Evolutionary conservation across 164 flowering plant genomes (phyloP).

Genomic region (Stephania japonica): DNA sequence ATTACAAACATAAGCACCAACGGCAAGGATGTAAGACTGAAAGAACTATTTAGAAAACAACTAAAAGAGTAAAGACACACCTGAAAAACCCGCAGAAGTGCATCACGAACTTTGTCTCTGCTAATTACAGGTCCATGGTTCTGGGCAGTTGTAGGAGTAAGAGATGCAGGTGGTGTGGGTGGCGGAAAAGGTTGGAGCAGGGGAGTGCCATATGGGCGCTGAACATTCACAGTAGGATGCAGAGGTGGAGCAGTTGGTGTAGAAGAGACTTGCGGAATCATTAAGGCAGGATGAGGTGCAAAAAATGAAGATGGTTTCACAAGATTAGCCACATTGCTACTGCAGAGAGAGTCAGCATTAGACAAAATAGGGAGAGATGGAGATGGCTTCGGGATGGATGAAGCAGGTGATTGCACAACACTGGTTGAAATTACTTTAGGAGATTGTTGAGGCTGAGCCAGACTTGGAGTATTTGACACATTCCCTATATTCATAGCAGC

Average conservation of each 20-base stretch:
- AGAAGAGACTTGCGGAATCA: constrained; percentile 43
- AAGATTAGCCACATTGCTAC: constrained; percentile 40
- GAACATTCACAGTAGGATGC: constrained; percentile 47
- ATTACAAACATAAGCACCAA: background rate
- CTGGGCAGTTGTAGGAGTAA: constrained; percentile 47
- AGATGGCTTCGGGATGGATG: constrained; percentile 41
- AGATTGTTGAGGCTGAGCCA: constrained; percentile 17
- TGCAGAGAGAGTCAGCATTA: constrained; percentile 30
- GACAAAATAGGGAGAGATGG: constrained; percentile 40
- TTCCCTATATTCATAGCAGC: constrained; percentile 26
- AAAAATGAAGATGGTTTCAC: constrained; percentile 52
- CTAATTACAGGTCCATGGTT: constrained; percentile 46
- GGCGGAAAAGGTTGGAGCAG: constrained; percentile 89
- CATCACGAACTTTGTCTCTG: constrained; percentile 77
- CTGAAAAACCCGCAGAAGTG: constrained; percentile 69
- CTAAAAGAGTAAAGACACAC: constrained; percentile 22
- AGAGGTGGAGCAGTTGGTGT: constrained; percentile 60
- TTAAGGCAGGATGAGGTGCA: constrained; percentile 32
- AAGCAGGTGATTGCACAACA: constrained; percentile 26
- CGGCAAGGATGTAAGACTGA: background rate
- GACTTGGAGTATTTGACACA: constrained; percentile 20
- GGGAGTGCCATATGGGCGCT: constrained; percentile 73
- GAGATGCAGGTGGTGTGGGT: constrained; percentile 75
- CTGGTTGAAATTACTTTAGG: constrained; percentile 17
- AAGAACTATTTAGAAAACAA: background rate